phyloP scores from a whole-genome alignment of 257 asterid species.

The Datura wrightii region DNA sequence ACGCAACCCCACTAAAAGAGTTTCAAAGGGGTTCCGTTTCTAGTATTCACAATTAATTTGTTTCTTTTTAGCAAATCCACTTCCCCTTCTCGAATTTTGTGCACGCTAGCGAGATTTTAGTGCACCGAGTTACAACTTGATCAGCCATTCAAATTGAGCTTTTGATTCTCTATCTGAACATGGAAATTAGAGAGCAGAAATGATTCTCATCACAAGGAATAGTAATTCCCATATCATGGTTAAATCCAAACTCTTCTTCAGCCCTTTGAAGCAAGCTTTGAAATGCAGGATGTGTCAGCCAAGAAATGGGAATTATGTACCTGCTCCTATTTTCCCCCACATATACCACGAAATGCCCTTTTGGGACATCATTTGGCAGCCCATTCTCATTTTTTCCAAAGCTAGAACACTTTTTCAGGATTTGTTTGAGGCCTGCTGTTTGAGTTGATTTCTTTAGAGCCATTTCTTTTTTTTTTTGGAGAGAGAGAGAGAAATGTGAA shows the following conservation, averaged over 20 bases:
- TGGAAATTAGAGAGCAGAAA: slow-evolving; percentile 31
- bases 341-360: slow-evolving; percentile 30
- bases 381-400: slow-evolving; percentile 17
- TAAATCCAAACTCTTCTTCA: slow-evolving; percentile 33
- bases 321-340: slow-evolving; percentile 28
- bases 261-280: slow-evolving; percentile 27
- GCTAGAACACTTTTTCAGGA: slow-evolving; percentile 41
- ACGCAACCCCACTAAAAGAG: background rate
- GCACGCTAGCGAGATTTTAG: background rate
- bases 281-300: slow-evolving; percentile 17
- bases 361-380: slow-evolving; percentile 23
- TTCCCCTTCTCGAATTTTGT: background rate
- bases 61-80: background rate
- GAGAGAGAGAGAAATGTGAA: slow-evolving; percentile 3
- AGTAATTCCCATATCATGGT: slow-evolving; percentile 28
- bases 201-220: slow-evolving; percentile 30
- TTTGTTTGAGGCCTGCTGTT: slow-evolving; percentile 44
- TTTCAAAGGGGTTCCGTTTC: background rate
- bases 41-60: background rate
- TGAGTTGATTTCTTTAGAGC: slow-evolving; percentile 44
- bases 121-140: too few species aligned
- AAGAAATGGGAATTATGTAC: slow-evolving; percentile 26
- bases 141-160: background rate
- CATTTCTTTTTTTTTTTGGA: slow-evolving; percentile 29
- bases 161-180: background rate